Evolutionary conservation across 2,329 filamentous ascomycete genomes (phyloP), one percentile per base, ranked within the genome.

Genomic region (Penicillium freii): DNA sequence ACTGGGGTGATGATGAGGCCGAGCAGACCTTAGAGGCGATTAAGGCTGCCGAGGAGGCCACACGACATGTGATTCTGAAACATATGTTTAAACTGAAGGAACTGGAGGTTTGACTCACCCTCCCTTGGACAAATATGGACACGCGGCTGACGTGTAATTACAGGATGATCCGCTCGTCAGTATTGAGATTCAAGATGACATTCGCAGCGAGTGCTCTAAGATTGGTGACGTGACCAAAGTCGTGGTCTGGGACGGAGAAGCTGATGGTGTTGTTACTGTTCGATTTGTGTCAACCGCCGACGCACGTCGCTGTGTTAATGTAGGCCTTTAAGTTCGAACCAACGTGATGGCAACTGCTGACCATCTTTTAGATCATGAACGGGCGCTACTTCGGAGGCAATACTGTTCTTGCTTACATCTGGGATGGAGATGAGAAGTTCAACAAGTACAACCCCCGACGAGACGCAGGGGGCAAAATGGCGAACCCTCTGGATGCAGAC

Each of bases 151-250:
- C 62, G 23, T 25, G 7, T 27, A 19, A 13, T 50, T 44, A 34
- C 52, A 81, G 65, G 90, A 95, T 70, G 92, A 97, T 68, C 86
- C 90, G 2, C 86, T 87, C 0, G 90, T 89, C 1, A 83, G 95
- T 58, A 80, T 95, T 38, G 93, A 97, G 62, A 96, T 97, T 77
- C 95, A 95, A 71, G 89, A 96, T 72, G 94, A 99, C 71, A 90
- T 97, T 55, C 85, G 90, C 45, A 91, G 96, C 50, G 92, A 96
- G 75, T 96, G 91, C 73, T 82, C 85, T 57, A 95, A 95, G 76
- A 80, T 94, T 15, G 94, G 94, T 3, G 82, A 87, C 25, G 91
- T 97, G 36, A 96, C 92, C 33, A 97, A 95, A 69, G 90, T 97
- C 40, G 87, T 94, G 3, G 79, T 99, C 17, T 99, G 89, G 72